Conservation (phyloP, 2,329 filamentous ascomycete genomes). For the Alternaria brassicicola region DNA sequence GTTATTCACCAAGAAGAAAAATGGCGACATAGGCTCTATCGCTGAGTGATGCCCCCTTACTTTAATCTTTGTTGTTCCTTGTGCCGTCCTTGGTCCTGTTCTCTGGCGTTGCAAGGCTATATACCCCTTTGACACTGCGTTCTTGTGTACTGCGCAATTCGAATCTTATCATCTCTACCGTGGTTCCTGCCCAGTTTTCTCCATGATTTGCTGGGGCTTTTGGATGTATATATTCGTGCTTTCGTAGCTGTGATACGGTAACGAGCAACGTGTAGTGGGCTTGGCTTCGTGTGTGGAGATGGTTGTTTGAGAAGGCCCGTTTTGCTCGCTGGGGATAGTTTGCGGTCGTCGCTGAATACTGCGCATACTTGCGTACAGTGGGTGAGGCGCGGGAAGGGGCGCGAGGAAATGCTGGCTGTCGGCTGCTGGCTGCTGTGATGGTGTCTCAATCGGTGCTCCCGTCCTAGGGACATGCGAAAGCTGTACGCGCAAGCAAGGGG, state of each 20-base stretch:
- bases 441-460: not conserved
- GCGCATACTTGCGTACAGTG: not conserved
- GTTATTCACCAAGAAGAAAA: constrained; percentile 46
- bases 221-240: constrained; percentile 23
- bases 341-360: not conserved
- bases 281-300: constrained; percentile 1
- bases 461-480: not conserved
- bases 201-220: constrained; percentile 4
- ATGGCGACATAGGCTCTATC: constrained; percentile 41
- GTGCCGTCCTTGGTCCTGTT: constrained; percentile 26
- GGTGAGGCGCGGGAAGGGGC: not conserved
- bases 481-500: constrained; percentile 13
- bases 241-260: constrained; percentile 25
- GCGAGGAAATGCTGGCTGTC: not conserved
- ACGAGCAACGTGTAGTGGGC: constrained; percentile 25
- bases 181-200: not conserved
- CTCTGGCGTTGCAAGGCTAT: constrained; percentile 39
- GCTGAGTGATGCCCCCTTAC: constrained; percentile 32
- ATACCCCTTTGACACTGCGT: constrained; percentile 38
- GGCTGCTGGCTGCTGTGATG: constrained; percentile 1
- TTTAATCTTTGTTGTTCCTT: constrained; percentile 13
- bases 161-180: constrained; percentile 3
- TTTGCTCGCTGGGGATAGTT: not conserved
- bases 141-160: constrained; percentile 14
- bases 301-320: not conserved